Evolutionary conservation across 371 early-diverging fungal species (phyloP).

Genomic region (Smittium culicis): DNA sequence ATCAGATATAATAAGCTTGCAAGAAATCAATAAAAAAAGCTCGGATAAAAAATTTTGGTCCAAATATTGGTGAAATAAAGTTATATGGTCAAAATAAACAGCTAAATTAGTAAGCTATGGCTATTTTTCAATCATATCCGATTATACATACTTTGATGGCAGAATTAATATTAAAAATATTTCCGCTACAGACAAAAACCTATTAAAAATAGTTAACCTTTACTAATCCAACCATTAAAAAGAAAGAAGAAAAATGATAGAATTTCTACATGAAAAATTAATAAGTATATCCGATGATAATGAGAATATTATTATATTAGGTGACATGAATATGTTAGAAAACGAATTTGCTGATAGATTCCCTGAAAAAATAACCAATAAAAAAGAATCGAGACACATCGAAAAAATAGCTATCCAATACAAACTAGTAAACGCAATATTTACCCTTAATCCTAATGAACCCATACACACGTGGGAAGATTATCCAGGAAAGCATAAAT

Average conservation of each 20-base stretch:
- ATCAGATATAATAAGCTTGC: constrained; percentile 5
- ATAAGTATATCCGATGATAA: neutral
- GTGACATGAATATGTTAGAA: constrained; percentile 8
- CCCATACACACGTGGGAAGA: neutral
- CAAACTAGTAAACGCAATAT: neutral
- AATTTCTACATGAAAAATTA: constrained; percentile 4
- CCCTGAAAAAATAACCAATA: neutral
- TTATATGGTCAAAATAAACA: neutral
- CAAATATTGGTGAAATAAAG: neutral
- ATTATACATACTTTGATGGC: neutral
- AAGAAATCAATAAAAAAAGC: constrained; percentile 7
- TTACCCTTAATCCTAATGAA: neutral
- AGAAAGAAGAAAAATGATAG: neutral
- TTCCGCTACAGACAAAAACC: neutral
- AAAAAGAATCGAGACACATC: neutral
- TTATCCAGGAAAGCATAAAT: neutral
- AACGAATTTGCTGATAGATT: constrained; percentile 5
- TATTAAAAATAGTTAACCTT: constrained; percentile 3
- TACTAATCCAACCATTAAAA: neutral
- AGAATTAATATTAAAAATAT: neutral
- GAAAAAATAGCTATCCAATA: neutral
- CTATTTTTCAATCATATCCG: neutral
- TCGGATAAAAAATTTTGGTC: neutral
- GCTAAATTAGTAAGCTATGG: neutral
- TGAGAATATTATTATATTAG: constrained; percentile 6